Evolutionary conservation across 1,139 yeast genomes (phyloP), one percentile per base, ranked within the genome.

Genomic region (Pichia sp.): DNA sequence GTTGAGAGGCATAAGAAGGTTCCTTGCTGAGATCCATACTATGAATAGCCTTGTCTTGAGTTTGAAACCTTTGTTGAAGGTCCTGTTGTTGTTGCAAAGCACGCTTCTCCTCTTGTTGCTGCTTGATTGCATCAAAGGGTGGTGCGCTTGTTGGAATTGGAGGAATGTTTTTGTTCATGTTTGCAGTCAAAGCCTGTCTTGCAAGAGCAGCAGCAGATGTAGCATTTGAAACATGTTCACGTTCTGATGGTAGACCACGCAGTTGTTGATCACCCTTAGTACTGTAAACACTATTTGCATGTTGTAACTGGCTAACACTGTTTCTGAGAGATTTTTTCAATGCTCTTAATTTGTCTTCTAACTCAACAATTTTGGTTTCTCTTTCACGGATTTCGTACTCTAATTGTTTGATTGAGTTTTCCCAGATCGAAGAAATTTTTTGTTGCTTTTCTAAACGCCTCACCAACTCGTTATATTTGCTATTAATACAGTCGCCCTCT

Each of bases 341-440:
- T 62, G 79, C 81, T 66, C 79, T 82, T 68, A 87, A 80, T 67
- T 89, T 89, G 50, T 82, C 84, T 59, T 87, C 90, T 57, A 84
- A 82, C 47, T 79, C 81, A 42, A 84, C 84, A 57, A 92, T 77
- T 64, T 87, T 85, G 11, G 79, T 80, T 66, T 89, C 96, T 59
- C 95, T 84, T 58, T 80, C 80, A 49, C 84, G 82, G 61, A 90
- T 84, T 68, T 93, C 97, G 43, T 80, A 72, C 69, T 95, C 98
- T 56, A 93, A 72, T 57, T 87, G 92, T 56, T 85, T 86, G 59
- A 93, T 87, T 4, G 96, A 89, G 61, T 81, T 82, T 62, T 92
- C 96, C 99, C 99, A 93, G 50, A 92, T 77, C 50, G 84, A 80
- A 65, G 92, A 90, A 52, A 90, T 82, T 66, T 89, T 93, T 47